These are phyloP conservation scores for Scedosporium apiospermum DNA, from an alignment of 2,329 filamentous ascomycete genomes.

Conservation along the genomic window DNA sequence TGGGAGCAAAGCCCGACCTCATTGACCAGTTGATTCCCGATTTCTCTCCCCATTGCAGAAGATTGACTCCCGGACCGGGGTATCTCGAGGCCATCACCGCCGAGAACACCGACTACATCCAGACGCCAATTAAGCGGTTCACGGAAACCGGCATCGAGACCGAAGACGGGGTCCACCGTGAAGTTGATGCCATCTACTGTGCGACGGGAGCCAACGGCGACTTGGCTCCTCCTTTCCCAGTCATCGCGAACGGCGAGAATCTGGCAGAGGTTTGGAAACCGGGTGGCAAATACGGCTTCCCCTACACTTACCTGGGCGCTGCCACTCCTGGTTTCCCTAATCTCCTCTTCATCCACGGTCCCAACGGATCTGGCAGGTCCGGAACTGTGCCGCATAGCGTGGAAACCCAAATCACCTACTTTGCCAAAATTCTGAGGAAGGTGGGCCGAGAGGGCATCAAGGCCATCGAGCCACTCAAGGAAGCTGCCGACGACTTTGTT, in stretches of 20 bases:
- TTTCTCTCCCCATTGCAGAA: conserved; percentile 54
- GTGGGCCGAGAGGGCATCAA: conserved; percentile 56
- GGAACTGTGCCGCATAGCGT: conserved; percentile 59
- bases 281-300: conserved; percentile 47
- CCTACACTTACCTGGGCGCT: conserved; percentile 58
- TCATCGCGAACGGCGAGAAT: conserved; percentile 44
- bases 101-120: conserved; percentile 53
- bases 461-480: conserved; percentile 44
- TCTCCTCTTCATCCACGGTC: conserved; percentile 54
- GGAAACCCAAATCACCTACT: conserved; percentile 57
- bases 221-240: conserved; percentile 49
- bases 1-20: conserved; percentile 45
- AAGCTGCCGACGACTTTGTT: conserved; percentile 55
- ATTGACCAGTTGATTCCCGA: conserved; percentile 47
- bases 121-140: conserved; percentile 46
- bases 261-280: conserved; percentile 47
- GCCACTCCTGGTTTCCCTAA: conserved; percentile 59
- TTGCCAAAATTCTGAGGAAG: conserved; percentile 60
- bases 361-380: conserved; percentile 47
- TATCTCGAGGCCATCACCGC: conserved; percentile 56
- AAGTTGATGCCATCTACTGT: conserved; percentile 58
- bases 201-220: conserved; percentile 58
- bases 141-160: conserved; percentile 52
- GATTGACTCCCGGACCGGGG: conserved; percentile 56
- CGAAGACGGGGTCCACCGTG: conserved; percentile 41